Conservation (phyloP, 306 rosid species). For the Castanospermum australe region DNA sequence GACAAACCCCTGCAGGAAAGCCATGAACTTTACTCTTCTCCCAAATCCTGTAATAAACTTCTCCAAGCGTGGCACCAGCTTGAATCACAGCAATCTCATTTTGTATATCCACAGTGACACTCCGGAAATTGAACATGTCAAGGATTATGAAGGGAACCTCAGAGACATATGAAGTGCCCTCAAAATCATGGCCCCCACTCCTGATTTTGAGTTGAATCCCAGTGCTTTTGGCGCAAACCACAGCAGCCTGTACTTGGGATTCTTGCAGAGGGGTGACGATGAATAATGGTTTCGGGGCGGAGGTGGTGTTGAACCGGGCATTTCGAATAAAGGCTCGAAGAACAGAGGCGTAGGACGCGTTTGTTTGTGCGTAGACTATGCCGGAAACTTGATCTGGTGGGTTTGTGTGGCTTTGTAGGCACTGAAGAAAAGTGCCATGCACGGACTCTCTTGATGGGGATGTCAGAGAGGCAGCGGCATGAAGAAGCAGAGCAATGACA, state of each 20-base stretch:
- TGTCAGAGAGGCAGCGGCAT: conserved; percentile 20
- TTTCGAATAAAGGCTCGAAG: conserved; percentile 40
- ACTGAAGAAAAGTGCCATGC: conserved; percentile 28
- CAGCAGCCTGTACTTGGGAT: conserved; percentile 40
- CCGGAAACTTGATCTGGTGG: conserved; percentile 22
- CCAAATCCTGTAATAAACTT: conserved; percentile 52
- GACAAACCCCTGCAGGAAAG: conserved; percentile 68
- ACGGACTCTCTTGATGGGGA: conserved; percentile 27
- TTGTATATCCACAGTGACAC: conserved; percentile 32
- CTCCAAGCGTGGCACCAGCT: conserved; percentile 59
- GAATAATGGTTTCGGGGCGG: conserved; percentile 43
- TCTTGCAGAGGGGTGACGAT: conserved; percentile 43
- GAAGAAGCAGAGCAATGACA: conserved; percentile 18
- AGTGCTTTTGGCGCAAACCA: conserved; percentile 36
- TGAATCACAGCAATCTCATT: conserved; percentile 48
- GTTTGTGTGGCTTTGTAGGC: conserved; percentile 37
- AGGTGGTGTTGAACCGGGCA: conserved; percentile 36
- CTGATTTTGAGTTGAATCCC: conserved; percentile 52
- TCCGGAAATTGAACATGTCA: conserved; percentile 50
- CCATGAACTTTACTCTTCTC: conserved; percentile 59
- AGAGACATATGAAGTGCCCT: conserved; percentile 56
- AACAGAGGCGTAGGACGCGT: conserved; percentile 36
- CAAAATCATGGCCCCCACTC: conserved; percentile 77
- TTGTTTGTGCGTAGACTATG: conserved; percentile 34
- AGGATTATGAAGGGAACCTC: conserved; percentile 44